Conservation (phyloP, 371 early-diverging fungal genomes). For the Umbelopsis sp. region DNA sequence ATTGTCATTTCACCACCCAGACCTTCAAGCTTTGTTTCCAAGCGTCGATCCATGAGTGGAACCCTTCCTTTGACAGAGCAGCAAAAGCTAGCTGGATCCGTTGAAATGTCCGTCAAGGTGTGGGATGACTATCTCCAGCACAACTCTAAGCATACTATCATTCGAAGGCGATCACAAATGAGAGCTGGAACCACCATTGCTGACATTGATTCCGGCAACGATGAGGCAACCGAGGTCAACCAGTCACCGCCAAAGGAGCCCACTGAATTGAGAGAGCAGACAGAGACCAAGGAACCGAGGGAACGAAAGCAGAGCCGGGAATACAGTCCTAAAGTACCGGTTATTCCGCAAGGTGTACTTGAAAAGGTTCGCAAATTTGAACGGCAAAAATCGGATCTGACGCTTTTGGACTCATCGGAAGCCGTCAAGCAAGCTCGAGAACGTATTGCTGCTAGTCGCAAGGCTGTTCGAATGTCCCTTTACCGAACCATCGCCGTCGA, state of each 20-base stretch:
- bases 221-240: neutral
- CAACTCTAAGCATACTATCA: constrained; percentile 8
- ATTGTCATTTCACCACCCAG: constrained; percentile 22
- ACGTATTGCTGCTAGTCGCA: constrained; percentile 11
- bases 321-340: constrained; percentile 8
- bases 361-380: constrained; percentile 55
- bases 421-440: constrained; percentile 7
- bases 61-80: constrained; percentile 4
- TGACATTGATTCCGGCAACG: constrained; percentile 7
- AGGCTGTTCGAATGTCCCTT: constrained; percentile 13
- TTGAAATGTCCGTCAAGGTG: constrained; percentile 44
- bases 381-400: constrained; percentile 22
- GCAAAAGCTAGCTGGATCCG: constrained; percentile 35
- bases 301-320: neutral
- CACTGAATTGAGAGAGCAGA: neutral
- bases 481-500: constrained; percentile 20
- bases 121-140: constrained; percentile 42
- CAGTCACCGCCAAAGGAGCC: neutral
- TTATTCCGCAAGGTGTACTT: constrained; percentile 29
- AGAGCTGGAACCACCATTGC: constrained; percentile 23
- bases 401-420: neutral
- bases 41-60: constrained; percentile 28
- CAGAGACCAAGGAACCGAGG: constrained; percentile 2
- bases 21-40: constrained; percentile 35
- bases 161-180: constrained; percentile 31